Percentiles rank a stretch among this genome's conserved stretches.
These are phyloP conservation scores for Penicillium riverlandense DNA, from an alignment of 495 filamentous ascomycete species.

Conservation along the genomic window DNA sequence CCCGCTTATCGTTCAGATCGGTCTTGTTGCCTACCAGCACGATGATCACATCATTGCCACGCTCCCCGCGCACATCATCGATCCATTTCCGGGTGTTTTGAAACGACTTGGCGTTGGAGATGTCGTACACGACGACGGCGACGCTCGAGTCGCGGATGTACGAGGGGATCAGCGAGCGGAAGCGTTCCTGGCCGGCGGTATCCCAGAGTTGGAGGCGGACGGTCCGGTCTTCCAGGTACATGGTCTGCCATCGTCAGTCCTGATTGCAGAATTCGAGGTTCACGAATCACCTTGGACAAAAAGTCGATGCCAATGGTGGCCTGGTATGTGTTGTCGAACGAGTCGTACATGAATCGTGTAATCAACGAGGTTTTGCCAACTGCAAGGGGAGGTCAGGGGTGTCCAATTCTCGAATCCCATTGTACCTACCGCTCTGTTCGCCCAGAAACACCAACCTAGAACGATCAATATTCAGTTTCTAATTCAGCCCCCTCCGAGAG, in stretches of 20 bases:
- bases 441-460: conserved; percentile 88
- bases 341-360: conserved; percentile 99
- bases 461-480: no score
- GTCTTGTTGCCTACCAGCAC: conserved; percentile 99
- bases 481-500: not conserved
- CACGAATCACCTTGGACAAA: conserved; percentile 70
- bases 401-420: conserved; percentile 13
- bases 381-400: conserved; percentile 27
- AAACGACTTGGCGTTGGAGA: conserved; percentile 94
- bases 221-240: conserved; percentile 98
- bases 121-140: conserved; percentile 97
- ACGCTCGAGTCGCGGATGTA: conserved; percentile 98
- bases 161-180: conserved; percentile 91
- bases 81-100: conserved; percentile 99
- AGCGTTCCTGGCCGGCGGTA: conserved; percentile 94
- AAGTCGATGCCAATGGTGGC: conserved; percentile 99
- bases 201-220: conserved; percentile 98
- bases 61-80: conserved; percentile 92
- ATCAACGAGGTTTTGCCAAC: conserved; percentile 98
- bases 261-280: not conserved
- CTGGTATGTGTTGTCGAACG: conserved; percentile 99
- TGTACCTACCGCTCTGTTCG: conserved; percentile 82
- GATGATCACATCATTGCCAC: conserved; percentile 97
- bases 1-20: conserved; percentile 92
- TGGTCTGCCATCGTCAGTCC: conserved; percentile 55